Conservation (phyloP, 495 filamentous ascomycete genomes). For the Neurospora intermedia region DNA sequence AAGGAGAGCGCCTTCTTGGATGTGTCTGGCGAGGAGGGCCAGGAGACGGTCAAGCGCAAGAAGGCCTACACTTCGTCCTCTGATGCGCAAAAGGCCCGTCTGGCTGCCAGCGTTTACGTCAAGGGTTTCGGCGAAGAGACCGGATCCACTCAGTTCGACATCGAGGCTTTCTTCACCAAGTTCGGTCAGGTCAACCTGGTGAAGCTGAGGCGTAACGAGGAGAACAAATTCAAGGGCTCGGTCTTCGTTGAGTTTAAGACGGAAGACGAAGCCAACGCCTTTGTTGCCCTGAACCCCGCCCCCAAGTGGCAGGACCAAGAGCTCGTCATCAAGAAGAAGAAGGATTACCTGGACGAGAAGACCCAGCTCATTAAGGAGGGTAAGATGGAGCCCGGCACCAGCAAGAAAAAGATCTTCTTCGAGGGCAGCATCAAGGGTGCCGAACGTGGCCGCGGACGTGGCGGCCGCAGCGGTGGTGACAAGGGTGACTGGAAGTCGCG, state of each 20-base stretch:
- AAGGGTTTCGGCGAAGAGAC: constrained; percentile 86
- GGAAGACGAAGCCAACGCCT: constrained; percentile 63
- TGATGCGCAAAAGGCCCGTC: constrained; percentile 19
- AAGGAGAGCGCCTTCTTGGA: constrained; percentile 56
- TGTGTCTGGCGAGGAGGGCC: constrained; percentile 49
- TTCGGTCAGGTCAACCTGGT: constrained; percentile 74
- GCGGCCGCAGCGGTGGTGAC: constrained; percentile 19
- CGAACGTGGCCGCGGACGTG: constrained; percentile 15
- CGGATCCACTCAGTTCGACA: constrained; percentile 72
- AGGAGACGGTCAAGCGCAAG: constrained; percentile 65
- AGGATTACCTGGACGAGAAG: constrained; percentile 75
- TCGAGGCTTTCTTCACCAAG: constrained; percentile 81
- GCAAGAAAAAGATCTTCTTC: constrained; percentile 17
- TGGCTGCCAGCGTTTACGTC: constrained; percentile 36
- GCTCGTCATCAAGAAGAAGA: constrained; percentile 72
- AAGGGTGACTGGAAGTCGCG: constrained; percentile 55
- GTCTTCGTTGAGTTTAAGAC: constrained; percentile 85
- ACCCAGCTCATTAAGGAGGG: constrained; percentile 63
- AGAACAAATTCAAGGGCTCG: constrained; percentile 76
- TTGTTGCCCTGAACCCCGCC: constrained; percentile 67
- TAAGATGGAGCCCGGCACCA: constrained; percentile 44
- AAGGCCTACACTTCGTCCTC: constrained; percentile 37
- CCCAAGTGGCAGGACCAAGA: constrained; percentile 68
- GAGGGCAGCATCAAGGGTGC: constrained; percentile 25
- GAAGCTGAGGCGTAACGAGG: constrained; percentile 66